Evolutionary conservation across 2,329 filamentous ascomycete species (phyloP).

Genomic region (Dactylellina drechsleri): DNA sequence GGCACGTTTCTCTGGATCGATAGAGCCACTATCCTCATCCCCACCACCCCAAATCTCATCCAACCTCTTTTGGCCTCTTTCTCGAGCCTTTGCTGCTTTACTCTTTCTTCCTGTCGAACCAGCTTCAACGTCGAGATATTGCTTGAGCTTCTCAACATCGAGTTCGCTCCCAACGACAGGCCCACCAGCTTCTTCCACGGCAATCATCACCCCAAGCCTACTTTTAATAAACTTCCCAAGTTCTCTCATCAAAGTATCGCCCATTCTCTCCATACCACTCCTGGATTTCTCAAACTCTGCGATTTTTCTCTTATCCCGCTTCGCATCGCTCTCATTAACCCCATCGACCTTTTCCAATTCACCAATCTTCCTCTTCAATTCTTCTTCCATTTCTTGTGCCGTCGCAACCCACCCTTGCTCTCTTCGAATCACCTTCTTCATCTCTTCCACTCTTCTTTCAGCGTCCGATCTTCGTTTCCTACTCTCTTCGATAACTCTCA

Average conservation of each 20-base stretch:
- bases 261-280: slow-evolving; percentile 33
- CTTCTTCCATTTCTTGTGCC: slow-evolving; percentile 42
- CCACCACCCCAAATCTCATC: slow-evolving; percentile 48
- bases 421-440: slow-evolving; percentile 23
- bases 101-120: slow-evolving; percentile 18
- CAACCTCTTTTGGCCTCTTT: slow-evolving; percentile 44
- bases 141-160: slow-evolving; percentile 22
- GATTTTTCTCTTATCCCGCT: slow-evolving; percentile 39
- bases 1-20: slow-evolving; percentile 24
- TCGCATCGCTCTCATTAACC: slow-evolving; percentile 15
- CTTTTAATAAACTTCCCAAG: slow-evolving; percentile 47
- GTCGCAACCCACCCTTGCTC: slow-evolving; percentile 41
- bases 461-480: slow-evolving; percentile 30
- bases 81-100: slow-evolving; percentile 34
- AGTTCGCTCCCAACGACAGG: slow-evolving; percentile 45
- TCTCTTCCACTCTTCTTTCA: slow-evolving; percentile 36
- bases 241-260: slow-evolving; percentile 30
- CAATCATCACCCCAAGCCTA: slow-evolving; percentile 40
- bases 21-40: slow-evolving; percentile 19
- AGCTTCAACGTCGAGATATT: slow-evolving; percentile 26
- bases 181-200: slow-evolving; percentile 49
- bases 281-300: slow-evolving; percentile 37
- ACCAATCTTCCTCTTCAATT: slow-evolving; percentile 27
- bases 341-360: slow-evolving; percentile 34
- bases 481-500: slow-evolving; percentile 45